These are phyloP conservation scores for Cladophialophora chaetospira DNA, from an alignment of 2,329 filamentous ascomycete genomes.

Conservation along the genomic window DNA sequence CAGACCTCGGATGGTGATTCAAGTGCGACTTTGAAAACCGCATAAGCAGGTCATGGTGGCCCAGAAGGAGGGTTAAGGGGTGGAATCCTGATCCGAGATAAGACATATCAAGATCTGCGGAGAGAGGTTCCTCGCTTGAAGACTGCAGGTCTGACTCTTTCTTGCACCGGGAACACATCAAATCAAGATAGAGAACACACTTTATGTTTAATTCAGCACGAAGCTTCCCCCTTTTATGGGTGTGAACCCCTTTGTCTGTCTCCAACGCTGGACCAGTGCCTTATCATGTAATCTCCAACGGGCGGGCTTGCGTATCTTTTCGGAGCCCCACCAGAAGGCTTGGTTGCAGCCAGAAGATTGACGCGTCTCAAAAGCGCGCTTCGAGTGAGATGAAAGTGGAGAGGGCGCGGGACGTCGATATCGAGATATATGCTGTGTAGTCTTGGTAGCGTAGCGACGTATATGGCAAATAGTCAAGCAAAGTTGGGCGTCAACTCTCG, in stretches of 20 bases:
- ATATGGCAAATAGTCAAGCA: too few species aligned
- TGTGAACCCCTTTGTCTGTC: conserved; percentile 10
- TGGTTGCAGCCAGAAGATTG: conserved; percentile 23
- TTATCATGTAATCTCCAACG: conserved; percentile 25
- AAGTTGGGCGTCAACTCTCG: too few species aligned
- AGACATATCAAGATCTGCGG: not conserved
- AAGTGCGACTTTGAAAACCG: not conserved
- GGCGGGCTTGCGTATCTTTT: conserved; percentile 24
- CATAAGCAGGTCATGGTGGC: not conserved
- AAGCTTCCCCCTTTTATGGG: conserved; percentile 1
- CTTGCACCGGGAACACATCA: conserved; percentile 17
- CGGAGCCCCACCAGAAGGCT: conserved; percentile 22
- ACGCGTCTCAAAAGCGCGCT: conserved; percentile 16
- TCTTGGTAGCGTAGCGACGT: too few species aligned
- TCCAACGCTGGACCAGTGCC: not conserved
- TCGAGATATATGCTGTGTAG: too few species aligned
- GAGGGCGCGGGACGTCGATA: too few species aligned
- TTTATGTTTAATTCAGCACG: not conserved
- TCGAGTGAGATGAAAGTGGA: conserved; percentile 2
- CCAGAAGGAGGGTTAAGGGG: not conserved
- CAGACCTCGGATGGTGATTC: not conserved
- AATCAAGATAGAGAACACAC: conserved; percentile 14
- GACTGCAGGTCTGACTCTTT: not conserved
- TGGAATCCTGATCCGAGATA: conserved; percentile 15
- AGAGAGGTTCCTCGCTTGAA: not conserved